phyloP scores from a whole-genome alignment of 805 yeast species.

The Teunomyces gatunensis region DNA sequence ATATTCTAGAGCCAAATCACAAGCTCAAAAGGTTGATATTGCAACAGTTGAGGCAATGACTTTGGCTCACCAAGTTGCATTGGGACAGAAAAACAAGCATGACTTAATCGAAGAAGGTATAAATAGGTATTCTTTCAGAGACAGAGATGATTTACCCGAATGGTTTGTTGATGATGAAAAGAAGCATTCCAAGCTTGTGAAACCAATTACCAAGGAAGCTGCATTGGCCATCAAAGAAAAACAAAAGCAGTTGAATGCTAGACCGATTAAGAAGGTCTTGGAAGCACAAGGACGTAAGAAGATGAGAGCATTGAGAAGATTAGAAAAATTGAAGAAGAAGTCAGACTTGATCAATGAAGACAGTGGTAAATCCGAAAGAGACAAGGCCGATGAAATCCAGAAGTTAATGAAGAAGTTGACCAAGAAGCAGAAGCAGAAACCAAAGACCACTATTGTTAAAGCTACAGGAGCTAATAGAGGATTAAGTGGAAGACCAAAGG shows the following conservation, averaged over 20 bases:
- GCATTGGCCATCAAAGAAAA: slow-evolving; percentile 43
- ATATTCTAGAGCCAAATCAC: slow-evolving; percentile 43
- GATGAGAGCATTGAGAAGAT: slow-evolving; percentile 82
- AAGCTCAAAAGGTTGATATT: slow-evolving; percentile 67
- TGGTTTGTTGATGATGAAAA: slow-evolving; percentile 96
- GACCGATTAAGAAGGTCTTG: slow-evolving; percentile 97
- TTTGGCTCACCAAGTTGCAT: slow-evolving; percentile 89
- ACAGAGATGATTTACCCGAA: slow-evolving; percentile 85
- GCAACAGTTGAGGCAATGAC: slow-evolving; percentile 98
- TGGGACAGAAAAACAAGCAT: slow-evolving; percentile 80
- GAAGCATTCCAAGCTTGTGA: slow-evolving; percentile 76
- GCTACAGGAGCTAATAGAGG: slow-evolving; percentile 87
- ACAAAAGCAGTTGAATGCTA: slow-evolving; percentile 72
- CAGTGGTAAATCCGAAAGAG: slow-evolving; percentile 81
- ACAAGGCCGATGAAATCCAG: slow-evolving; percentile 90
- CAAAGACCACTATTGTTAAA: slow-evolving; percentile 83
- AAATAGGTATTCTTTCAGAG: slow-evolving; percentile 89
- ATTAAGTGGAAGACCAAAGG: slow-evolving; percentile 91
- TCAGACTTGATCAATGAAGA: slow-evolving; percentile 90
- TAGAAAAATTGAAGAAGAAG: slow-evolving; percentile 89
- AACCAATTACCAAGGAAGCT: slow-evolving; percentile 92
- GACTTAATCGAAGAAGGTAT: slow-evolving; percentile 91
- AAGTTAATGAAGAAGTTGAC: slow-evolving; percentile 78
- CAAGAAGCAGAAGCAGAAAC: slow-evolving; percentile 68
- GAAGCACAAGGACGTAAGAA: slow-evolving; percentile 97